A percentile compares a stretch with the other conserved stretches of the same genome.
These are phyloP conservation scores for Luvunga scandens DNA, from an alignment of 345 rosid genomes.

Conservation along the genomic window DNA sequence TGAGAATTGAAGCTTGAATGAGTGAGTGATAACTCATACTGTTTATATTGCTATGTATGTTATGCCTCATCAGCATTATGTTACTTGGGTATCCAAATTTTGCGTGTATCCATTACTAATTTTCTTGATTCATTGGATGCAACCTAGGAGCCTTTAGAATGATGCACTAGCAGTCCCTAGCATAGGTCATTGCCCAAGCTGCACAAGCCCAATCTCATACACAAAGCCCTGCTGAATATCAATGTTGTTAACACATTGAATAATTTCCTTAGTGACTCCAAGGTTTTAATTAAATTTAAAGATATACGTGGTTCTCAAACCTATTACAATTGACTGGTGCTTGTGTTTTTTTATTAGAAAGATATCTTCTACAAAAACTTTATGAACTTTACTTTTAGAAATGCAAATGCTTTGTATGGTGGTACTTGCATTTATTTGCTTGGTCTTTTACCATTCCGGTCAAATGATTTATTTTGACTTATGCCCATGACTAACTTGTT, in stretches of 20 bases:
- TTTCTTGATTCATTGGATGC: slow-evolving; percentile 12
- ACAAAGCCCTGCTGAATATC: slow-evolving; percentile 31
- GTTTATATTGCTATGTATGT: not conserved
- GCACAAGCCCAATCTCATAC: slow-evolving; percentile 41
- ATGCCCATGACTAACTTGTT: not conserved
- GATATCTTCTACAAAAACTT: not conserved
- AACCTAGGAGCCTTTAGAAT: slow-evolving; percentile 62
- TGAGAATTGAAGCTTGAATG: not conserved
- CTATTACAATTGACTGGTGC: not conserved
- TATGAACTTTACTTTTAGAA: not conserved
- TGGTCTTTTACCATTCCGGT: not conserved
- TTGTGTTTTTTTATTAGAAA: not conserved
- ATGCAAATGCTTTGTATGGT: not conserved
- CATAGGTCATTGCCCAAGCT: slow-evolving; percentile 80
- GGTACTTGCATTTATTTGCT: not conserved
- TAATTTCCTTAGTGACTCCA: slow-evolving; percentile 70
- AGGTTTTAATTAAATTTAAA: slow-evolving; percentile 46
- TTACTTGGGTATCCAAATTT: not conserved
- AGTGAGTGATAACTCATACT: not conserved
- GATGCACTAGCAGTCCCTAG: slow-evolving; percentile 77
- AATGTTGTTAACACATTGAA: slow-evolving; percentile 72
- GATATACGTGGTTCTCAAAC: not conserved
- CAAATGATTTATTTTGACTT: not conserved
- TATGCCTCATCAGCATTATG: not conserved
- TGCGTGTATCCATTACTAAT: not conserved